Percentiles rank a stretch among this genome's conserved stretches.
These are phyloP conservation scores for Corylus americana DNA, from an alignment of 306 rosid genomes.

Conservation along the genomic window DNA sequence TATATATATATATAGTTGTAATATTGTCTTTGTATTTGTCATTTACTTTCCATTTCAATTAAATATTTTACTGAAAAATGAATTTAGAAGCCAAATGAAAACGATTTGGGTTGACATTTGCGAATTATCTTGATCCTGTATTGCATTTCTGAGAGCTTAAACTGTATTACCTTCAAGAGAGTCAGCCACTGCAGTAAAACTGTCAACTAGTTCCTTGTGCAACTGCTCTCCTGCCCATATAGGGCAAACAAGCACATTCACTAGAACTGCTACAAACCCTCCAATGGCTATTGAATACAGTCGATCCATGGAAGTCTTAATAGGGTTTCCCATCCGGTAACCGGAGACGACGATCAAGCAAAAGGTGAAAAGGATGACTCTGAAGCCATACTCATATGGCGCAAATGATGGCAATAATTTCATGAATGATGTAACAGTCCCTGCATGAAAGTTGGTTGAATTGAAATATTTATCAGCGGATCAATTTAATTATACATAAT, in stretches of 20 bases:
- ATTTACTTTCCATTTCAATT: no score
- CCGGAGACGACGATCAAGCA: slow-evolving; percentile 70
- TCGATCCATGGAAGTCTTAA: slow-evolving; percentile 51
- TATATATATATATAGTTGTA: neutral
- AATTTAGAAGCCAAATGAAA: no score
- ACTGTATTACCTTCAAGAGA: slow-evolving; percentile 56
- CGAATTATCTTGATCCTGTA: neutral
- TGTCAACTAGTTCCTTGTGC: slow-evolving; percentile 49
- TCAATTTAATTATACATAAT: no score
- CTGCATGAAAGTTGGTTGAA: slow-evolving; percentile 27
- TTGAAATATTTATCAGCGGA: no score
- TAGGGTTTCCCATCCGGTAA: slow-evolving; percentile 68
- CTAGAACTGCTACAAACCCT: slow-evolving; percentile 61
- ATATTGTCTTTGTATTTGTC: no score
- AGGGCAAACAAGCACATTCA: slow-evolving; percentile 58
- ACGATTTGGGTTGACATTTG: no score
- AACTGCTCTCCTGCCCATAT: slow-evolving; percentile 81
- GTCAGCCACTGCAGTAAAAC: slow-evolving; percentile 60
- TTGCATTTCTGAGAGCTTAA: neutral
- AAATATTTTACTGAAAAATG: no score
- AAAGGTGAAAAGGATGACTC: slow-evolving; percentile 56
- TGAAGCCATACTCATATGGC: slow-evolving; percentile 70
- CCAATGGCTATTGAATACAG: slow-evolving; percentile 72
- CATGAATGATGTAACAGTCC: slow-evolving; percentile 58
- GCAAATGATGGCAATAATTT: slow-evolving; percentile 55